These are phyloP conservation scores for Pyrus hybrid DNA, from an alignment of 331 rosid genomes.

Conservation along the genomic window DNA sequence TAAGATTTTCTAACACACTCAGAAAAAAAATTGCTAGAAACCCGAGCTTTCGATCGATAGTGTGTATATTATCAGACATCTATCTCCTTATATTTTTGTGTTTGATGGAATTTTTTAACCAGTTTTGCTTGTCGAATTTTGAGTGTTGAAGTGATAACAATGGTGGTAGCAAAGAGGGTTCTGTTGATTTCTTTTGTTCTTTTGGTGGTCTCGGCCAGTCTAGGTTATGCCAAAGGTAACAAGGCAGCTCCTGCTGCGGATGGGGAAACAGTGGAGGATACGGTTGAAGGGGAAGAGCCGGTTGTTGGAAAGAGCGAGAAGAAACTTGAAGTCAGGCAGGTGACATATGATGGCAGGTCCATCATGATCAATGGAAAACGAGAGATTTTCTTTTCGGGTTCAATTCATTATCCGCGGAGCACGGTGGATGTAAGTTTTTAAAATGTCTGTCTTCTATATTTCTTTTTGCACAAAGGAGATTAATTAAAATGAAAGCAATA, in stretches of 20 bases:
- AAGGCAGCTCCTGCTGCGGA: not conserved
- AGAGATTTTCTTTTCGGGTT: conserved; percentile 71
- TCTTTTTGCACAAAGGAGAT: not conserved
- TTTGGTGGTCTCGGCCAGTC: not conserved
- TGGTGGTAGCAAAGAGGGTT: conserved; percentile 2
- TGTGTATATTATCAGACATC: not conserved
- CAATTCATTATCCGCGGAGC: conserved; percentile 82
- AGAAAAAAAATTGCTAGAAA: not conserved
- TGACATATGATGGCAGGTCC: conserved; percentile 59
- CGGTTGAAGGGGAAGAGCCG: not conserved
- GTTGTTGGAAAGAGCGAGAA: not conserved
- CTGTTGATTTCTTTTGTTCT: not conserved
- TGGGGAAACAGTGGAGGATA: not conserved
- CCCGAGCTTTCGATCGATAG: not conserved
- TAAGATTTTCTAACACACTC: not conserved
- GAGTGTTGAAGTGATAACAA: not conserved
- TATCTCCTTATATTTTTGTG: not conserved
- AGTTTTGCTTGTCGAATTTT: not conserved
- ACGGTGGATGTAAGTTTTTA: conserved; percentile 46
- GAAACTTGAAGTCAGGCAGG: not conserved
- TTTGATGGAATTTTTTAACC: not conserved
- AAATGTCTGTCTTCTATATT: not conserved
- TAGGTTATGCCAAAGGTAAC: not conserved
- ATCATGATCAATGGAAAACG: conserved; percentile 56
- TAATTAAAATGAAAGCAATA: not conserved